Evolutionary conservation across 345 rosid species (phyloP).

Genomic region (Melaleuca alternifolia): DNA sequence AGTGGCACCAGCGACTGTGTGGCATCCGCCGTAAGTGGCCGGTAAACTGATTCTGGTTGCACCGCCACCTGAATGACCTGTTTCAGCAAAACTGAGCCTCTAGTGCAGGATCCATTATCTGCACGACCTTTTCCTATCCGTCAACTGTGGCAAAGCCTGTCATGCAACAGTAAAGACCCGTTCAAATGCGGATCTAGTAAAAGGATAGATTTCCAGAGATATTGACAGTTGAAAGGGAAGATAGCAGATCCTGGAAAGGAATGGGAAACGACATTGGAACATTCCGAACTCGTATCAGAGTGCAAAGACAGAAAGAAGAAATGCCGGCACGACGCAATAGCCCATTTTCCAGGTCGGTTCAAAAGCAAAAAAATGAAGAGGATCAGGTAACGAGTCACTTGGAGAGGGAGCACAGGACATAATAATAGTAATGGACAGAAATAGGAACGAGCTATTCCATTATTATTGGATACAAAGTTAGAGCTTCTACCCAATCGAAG

Average conservation of each 20-base stretch:
- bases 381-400: no score
- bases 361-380: background rate
- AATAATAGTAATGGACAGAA: background rate
- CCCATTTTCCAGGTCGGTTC: slow-evolving; percentile 40
- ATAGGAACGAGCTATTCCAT: background rate
- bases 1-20: slow-evolving; percentile 80
- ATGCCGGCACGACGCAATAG: slow-evolving; percentile 70
- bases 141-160: slow-evolving; percentile 69
- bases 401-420: background rate
- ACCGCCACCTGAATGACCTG: slow-evolving; percentile 88
- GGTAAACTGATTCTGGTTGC: slow-evolving; percentile 80
- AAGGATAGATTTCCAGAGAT: background rate
- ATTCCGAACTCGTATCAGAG: background rate
- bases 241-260: background rate
- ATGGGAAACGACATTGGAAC: background rate
- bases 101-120: slow-evolving; percentile 79
- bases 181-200: background rate
- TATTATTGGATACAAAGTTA: background rate
- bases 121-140: slow-evolving; percentile 66
- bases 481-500: background rate
- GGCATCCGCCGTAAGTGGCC: slow-evolving; percentile 92
- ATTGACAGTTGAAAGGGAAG: background rate
- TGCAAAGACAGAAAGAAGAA: background rate
- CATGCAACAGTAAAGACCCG: background rate
- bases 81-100: slow-evolving; percentile 72